Base-by-base conservation (phyloP, 345 rosid species). In the Erodium maritimum region DNA sequence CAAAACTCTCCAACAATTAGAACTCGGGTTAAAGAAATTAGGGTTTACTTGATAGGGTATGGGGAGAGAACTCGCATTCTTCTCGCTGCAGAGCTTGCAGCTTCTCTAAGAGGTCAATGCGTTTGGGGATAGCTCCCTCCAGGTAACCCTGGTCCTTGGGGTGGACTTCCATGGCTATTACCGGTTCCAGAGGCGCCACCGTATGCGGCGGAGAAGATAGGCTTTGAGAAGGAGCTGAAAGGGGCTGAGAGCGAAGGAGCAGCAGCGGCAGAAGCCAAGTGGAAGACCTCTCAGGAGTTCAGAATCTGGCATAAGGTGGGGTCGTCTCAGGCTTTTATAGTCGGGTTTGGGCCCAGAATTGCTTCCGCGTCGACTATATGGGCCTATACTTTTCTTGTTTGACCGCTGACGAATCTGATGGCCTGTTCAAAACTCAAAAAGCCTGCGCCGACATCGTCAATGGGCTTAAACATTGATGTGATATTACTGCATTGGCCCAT, bases 131-230 rank as follows among this genome's bases (percentile, higher is more conserved):
- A 3, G 77, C 84, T 10, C 66, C 65, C 7, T 60, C 34, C n/a
- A 88, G 85, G 71, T 88, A 88, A 19, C 56, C 71, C 3, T 82
- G 87, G 67, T 86, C 90, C 61, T 79, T 88, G 17, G 74, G 68
- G 29, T 73, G 74, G 54, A 65, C 58, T 13, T 81, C 79, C 96
- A 86, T 90, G 70, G 77, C 22, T 4, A 79, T 33, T 4, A 63
- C 58, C 23, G 65, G 17, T 16, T 42, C 59, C 23, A 62, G 56
- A 50, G n/a, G 76, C 12, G 60, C 57, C 22, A 50, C 33, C 33
- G 33, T 50, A 5, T 50, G 24, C 17, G 23, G 53, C 53, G 53
- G 33, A 25, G 33, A 25, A 50, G 60, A 21, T 64, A 24, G 20
- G 73, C 56, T 56, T 68, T 56, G 33, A 25, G 33, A 25, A 25